Percentiles rank a stretch among this genome's conserved stretches.
Evolutionary conservation across 805 yeast genomes (phyloP).

Genomic region (Saccharomycopsis fodiens): DNA sequence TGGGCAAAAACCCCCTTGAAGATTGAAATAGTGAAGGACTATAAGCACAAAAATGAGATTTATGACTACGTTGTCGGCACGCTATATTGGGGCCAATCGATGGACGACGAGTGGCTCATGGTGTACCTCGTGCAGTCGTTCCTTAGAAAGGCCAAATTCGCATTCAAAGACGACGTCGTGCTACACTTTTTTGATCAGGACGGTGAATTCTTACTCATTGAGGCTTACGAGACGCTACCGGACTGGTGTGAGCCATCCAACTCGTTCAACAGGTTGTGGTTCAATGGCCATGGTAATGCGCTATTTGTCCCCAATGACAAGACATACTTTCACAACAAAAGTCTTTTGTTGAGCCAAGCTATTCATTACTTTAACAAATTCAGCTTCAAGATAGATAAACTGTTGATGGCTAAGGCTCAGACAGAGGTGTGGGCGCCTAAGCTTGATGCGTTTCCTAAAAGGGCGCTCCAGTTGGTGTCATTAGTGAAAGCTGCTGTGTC

Average conservation of each 20-base stretch:
- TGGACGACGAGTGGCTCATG: constrained; percentile 40
- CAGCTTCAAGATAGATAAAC: constrained; percentile 29
- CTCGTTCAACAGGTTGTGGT: constrained; percentile 47
- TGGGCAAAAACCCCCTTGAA: constrained; percentile 32
- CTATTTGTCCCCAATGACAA: constrained; percentile 16
- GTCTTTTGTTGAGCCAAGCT: constrained; percentile 33
- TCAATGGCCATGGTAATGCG: constrained; percentile 27
- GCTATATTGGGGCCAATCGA: constrained; percentile 34
- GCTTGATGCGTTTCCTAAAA: constrained; percentile 26
- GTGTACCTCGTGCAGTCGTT: constrained; percentile 34
- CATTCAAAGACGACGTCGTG: constrained; percentile 28
- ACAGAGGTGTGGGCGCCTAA: constrained; percentile 19
- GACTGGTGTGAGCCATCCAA: constrained; percentile 39
- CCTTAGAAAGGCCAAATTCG: constrained; percentile 21
- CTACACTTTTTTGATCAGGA: constrained; percentile 44
- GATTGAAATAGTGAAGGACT: constrained; percentile 22
- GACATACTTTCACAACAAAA: constrained; percentile 28
- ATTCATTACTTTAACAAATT: constrained; percentile 33
- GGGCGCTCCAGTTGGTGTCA: constrained; percentile 26
- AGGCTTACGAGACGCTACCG: constrained; percentile 40
- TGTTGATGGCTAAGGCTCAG: constrained; percentile 21
- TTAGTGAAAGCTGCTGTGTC: not conserved
- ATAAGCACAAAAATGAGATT: constrained; percentile 6
- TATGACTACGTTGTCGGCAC: constrained; percentile 25
- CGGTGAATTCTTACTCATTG: constrained; percentile 48